Conservation (phyloP, 192 early-diverging fungal genomes). For the Coemansia brasiliensis region DNA sequence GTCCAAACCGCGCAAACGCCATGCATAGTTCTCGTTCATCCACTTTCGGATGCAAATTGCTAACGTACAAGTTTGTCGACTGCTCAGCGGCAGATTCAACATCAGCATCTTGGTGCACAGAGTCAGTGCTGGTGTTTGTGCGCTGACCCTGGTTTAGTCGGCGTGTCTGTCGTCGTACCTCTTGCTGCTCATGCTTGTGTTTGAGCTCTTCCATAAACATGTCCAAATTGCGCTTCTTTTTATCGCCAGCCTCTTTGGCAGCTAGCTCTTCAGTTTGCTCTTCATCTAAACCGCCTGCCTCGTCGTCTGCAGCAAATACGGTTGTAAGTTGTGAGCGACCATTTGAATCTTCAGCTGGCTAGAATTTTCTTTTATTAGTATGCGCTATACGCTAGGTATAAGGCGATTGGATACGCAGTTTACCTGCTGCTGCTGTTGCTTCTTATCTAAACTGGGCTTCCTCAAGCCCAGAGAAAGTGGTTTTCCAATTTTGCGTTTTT, state of each 20-base stretch:
- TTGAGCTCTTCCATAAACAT: constrained; percentile 84
- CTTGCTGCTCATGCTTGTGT: constrained; percentile 68
- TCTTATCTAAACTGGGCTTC: neutral
- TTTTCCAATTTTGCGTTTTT: constrained; percentile 29
- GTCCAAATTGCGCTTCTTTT: constrained; percentile 79
- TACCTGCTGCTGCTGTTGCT: constrained; percentile 18
- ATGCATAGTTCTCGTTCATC: constrained; percentile 72
- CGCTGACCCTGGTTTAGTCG: neutral
- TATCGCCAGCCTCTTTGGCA: constrained; percentile 20
- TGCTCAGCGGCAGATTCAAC: constrained; percentile 70
- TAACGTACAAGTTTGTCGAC: constrained; percentile 85
- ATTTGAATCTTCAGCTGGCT: neutral
- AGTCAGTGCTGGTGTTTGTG: neutral
- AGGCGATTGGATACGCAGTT: neutral
- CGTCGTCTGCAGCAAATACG: constrained; percentile 11
- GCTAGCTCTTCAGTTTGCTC: neutral
- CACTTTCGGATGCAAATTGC: constrained; percentile 72
- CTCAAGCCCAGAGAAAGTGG: constrained; percentile 23
- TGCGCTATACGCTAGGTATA: too few species aligned
- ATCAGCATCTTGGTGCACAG: constrained; percentile 25
- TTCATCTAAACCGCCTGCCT: neutral
- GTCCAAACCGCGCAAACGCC: constrained; percentile 78
- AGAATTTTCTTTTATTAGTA: too few species aligned
- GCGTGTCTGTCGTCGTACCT: constrained; percentile 46
- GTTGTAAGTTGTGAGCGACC: neutral